Percentiles rank a stretch among this genome's conserved stretches.
phyloP scores from a whole-genome alignment of 805 yeast genomes.

The Ogataea dorogensis region DNA sequence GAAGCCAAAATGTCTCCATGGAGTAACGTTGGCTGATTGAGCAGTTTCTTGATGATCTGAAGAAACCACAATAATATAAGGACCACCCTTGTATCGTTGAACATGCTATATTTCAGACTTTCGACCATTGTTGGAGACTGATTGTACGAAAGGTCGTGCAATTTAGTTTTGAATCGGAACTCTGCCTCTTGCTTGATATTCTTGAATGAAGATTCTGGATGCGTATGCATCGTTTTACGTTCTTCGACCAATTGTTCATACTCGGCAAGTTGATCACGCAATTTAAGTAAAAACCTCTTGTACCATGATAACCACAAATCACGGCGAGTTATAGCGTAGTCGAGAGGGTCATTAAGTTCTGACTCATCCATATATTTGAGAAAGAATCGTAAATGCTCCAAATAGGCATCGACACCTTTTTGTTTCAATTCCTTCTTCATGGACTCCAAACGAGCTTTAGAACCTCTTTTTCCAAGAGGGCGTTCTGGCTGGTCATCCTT shows the following conservation, averaged over 20 bases:
- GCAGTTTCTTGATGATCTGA: slow-evolving; percentile 29
- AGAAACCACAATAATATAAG: slow-evolving; percentile 32
- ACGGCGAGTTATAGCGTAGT: slow-evolving; percentile 32
- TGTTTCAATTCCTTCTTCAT: slow-evolving; percentile 19
- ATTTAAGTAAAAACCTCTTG: slow-evolving; percentile 19
- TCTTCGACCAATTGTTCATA: slow-evolving; percentile 15
- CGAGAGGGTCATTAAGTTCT: slow-evolving; percentile 32
- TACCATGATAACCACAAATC: slow-evolving; percentile 33
- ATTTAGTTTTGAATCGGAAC: slow-evolving; percentile 11
- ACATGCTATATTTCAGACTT: slow-evolving; percentile 19
- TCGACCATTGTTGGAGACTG: slow-evolving; percentile 20
- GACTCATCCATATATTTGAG: slow-evolving; percentile 34
- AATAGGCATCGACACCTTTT: slow-evolving; percentile 24
- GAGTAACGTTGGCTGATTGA: slow-evolving; percentile 25
- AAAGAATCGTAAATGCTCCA: slow-evolving; percentile 33
- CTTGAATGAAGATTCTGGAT: slow-evolving; percentile 7
- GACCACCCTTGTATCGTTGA: slow-evolving; percentile 31
- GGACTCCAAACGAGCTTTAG: slow-evolving; percentile 11
- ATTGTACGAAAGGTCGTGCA: slow-evolving; percentile 19
- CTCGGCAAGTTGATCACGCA: slow-evolving; percentile 20
- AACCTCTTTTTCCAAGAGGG: slow-evolving; percentile 5
- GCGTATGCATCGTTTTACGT: slow-evolving; percentile 6
- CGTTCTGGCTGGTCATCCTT: slow-evolving; percentile 17
- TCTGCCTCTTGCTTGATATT: slow-evolving; percentile 17
- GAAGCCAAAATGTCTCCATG: slow-evolving; percentile 13